Evolutionary conservation across 495 filamentous ascomycete species (phyloP), one percentile per base, ranked within the genome.

Genomic region (Baudoinia panamericana): DNA sequence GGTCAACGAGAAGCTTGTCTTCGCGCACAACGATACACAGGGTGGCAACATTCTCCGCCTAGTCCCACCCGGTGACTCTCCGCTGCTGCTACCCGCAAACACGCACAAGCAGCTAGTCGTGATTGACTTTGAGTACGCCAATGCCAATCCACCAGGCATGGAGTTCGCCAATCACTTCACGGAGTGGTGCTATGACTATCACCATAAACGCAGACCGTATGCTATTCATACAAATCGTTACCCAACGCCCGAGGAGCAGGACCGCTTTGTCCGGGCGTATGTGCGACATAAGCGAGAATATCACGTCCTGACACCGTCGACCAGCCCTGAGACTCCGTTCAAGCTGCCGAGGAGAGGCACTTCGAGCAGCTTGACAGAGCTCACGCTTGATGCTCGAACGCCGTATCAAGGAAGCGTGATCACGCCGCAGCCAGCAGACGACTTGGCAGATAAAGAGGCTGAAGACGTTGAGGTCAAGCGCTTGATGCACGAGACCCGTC

Each of bases 11-110:
- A 67, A 73, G 45, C 70, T 99, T 7, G 80, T 95, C 5, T 99
- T 99, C 67, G 83, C 85, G 19, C 90, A 99, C 60, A 96, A 95
- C 58, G 90, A 99, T 82, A 93, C 90, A 18, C 90, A 99, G 77
- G 96, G 96, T 56, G 90, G 90, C 39, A 99, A 99, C 54, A 83
- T 99, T 35, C 75, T 99, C 20, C 80, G 90, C n/a, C 66, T 95
- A 51, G 71, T 80, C 32, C 86, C 92, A 4, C 70, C 72, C 35
- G 78, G 80, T 30, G 73, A 92, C 48, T 95, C 87, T 0, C 92
- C 92, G 1, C 70, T 96, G 16, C 75, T 95, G 6, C 71, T 82
- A 23, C 92, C 90, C 0, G 73, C 78, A 27, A 93, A 94, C 55
- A 75, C 87, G 48, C 90, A 99, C 63, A 94, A 86, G 58, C 87